Base-by-base conservation (phyloP, 257 asterid genomes). In the Ocimum tenuiflorum region DNA sequence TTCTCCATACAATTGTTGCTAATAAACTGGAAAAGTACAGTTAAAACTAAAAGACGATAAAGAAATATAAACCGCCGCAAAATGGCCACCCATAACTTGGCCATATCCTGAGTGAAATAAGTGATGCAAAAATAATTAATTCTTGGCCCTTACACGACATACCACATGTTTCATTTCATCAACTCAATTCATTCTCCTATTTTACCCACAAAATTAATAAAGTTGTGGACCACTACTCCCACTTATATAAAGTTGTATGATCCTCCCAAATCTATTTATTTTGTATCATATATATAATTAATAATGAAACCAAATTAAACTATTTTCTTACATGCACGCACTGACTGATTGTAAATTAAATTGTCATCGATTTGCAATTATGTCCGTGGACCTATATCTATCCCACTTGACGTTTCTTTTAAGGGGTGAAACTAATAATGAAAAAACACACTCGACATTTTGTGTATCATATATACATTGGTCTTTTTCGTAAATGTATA, bases 11-110 rank as follows among this genome's bases (percentile, higher is more conserved):
- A n/a, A n/a, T n/a, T n/a, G n/a, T n/a, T n/a, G n/a, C n/a, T n/a
- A n/a, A n/a, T n/a, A n/a, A n/a, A n/a, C n/a, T 9, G 18, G 23
- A 20, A 51, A 7, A 51, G 8, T 6, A 51, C 0, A 51, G 20
- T 51, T 8, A 12, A 51, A 51, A 12, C 11, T 9, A 11, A 35
- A 6, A 63, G 27, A 11, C 11, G 13, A 11, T 6, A n/a, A n/a
- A 36, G 15, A 0, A 1, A 6, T 1, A 11, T n/a, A n/a, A n/a
- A n/a, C n/a, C n/a, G 52, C 33, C 64, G 53, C 42, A 48, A 68
- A 66, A 74, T 82, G 85, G 86, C 41, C 73, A 75, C 81, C 91
- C 91, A 85, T 82, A 64, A 79, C 79, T 60, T 59, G 48, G 65
- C 80, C 82, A 82, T 74, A 50, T 78, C 70, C 65, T n/a, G 23